phyloP scores from a whole-genome alignment of 768 basidiomycete genomes.

The Lactarius hengduanensis region DNA sequence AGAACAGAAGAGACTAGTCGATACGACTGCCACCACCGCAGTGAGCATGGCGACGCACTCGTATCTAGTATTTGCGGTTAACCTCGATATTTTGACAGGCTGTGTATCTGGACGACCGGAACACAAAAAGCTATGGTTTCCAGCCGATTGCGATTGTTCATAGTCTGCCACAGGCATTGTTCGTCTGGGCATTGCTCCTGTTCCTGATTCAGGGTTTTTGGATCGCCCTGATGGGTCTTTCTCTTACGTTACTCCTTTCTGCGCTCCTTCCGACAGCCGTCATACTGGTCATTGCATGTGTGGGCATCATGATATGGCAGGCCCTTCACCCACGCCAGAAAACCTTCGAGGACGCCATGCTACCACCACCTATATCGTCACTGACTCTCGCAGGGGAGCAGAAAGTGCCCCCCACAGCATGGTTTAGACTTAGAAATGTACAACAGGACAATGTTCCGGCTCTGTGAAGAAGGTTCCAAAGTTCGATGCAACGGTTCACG shows the following conservation, averaged over 20 bases:
- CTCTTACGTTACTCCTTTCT: not conserved
- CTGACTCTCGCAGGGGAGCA: not conserved
- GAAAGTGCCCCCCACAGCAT: not conserved
- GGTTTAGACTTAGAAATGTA: not conserved
- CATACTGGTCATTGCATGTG: not conserved
- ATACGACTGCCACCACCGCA: not conserved
- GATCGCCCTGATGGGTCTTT: not conserved
- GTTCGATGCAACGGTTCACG: not conserved
- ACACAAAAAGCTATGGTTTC: not conserved
- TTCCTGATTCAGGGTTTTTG: not conserved
- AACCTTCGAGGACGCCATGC: not conserved
- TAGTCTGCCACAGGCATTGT: not conserved
- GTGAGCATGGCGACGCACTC: not conserved
- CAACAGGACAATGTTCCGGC: not conserved
- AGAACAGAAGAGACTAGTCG: constrained; percentile 12
- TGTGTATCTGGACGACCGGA: not conserved
- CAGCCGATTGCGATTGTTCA: not conserved
- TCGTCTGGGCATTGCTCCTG: not conserved
- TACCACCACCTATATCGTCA: not conserved
- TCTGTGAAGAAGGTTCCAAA: not conserved
- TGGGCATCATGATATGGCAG: not conserved
- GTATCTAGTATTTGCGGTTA: not conserved
- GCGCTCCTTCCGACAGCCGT: not conserved
- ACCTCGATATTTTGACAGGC: not conserved
- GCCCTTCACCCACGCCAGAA: not conserved